Evolutionary conservation across 257 asterid genomes (phyloP), one percentile per base, ranked within the genome.

Genomic region (Nicotiana benthamiana): DNA sequence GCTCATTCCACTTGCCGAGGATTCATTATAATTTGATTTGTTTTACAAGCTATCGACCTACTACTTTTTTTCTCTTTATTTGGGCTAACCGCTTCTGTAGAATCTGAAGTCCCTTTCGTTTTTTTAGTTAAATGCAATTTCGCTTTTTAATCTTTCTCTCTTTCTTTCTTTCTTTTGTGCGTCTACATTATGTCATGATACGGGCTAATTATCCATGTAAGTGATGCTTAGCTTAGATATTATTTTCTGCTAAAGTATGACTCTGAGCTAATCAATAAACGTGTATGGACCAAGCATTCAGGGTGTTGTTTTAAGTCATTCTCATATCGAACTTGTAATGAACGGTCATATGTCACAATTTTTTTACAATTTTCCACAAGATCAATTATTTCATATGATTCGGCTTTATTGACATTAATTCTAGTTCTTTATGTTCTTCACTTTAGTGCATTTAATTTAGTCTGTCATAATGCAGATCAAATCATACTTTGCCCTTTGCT

Each of bases 401-500:
- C 30, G 72, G 48, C 20, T 9, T 30, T 5, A 3, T 77, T 18
- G 63, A 24, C 8, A 16, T 48, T 40, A 7, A 40, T 40, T 75
- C 40, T 75, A 46, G 52, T 20, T 54, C 28, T 17, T 54, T 52
- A 32, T 32, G 70, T 22, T 22, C 30, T 34, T 20, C 80, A 30
- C 34, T 26, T 53, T 56, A 32, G 22, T 12, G 65, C 54, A 22
- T 46, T 52, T 57, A 59, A 63, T 18, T 28, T 48, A 67, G 11
- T 13, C 68, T 34, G 59, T 59, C 18, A 77, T 65, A 81, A 16
- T 52, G 65, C 93, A 94, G 97, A 85, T 87, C 72, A 26, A 80
- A 68, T 86, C 91, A 87, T 83, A 89, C 92, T n/a, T 68, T 90
- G 63, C 86, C 97, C 53, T 96, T 96, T 79, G 94, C 93, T 4